These are phyloP conservation scores for Picea abies DNA, from an alignment of 83 land plant species.

Conservation along the genomic window DNA sequence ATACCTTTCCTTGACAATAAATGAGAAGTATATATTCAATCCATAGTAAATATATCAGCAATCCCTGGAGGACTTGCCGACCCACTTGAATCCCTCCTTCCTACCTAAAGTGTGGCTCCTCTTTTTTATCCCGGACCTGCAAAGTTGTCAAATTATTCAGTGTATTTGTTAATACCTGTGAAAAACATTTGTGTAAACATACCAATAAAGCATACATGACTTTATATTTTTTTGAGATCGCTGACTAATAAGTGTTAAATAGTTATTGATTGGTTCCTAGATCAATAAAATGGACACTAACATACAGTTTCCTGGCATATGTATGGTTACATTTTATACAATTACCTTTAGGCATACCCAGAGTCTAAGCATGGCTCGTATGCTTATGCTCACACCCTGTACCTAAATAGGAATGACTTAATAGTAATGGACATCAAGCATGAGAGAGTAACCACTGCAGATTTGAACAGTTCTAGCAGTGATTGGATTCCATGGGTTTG, in stretches of 20 bases:
- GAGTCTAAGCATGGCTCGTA: background rate
- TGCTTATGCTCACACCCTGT: no score
- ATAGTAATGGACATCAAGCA: no score
- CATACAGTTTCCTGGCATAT: background rate
- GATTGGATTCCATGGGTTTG: no score
- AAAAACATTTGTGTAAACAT: background rate
- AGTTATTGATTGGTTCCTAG: background rate
- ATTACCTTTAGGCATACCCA: background rate
- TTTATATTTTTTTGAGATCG: background rate
- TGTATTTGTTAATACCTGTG: background rate
- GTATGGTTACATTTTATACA: background rate
- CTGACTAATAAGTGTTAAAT: background rate
- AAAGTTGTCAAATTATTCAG: conserved; percentile 7
- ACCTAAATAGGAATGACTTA: no score
- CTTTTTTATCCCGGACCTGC: conserved; percentile 81
- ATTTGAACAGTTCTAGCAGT: no score
- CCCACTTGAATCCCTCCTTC: conserved; percentile 64
- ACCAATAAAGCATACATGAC: background rate
- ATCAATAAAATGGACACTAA: background rate
- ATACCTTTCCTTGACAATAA: no score
- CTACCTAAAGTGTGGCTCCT: conserved; percentile 70
- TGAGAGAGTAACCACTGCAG: no score
- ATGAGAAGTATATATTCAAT: background rate
- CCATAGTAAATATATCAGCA: background rate
- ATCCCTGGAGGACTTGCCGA: conserved; percentile 73